A percentile compares a stretch with the other conserved stretches of the same genome.
Evolutionary conservation across 306 rosid genomes (phyloP).

Genomic region (Begonia masoniana): DNA sequence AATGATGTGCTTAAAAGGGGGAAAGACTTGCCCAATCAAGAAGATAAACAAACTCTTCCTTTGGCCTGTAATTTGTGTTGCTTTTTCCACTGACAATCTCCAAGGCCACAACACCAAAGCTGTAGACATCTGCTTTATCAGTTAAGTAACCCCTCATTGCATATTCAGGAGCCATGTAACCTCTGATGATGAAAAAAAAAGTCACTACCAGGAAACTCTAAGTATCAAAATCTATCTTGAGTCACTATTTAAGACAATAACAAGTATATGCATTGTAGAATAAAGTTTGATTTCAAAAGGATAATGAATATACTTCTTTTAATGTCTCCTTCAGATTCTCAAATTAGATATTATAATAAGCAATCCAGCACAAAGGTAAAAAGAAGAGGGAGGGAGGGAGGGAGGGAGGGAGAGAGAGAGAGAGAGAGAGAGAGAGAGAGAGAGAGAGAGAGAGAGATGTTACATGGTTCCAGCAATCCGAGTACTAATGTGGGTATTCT

Average conservation of each 20-base stretch:
- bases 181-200: constrained; percentile 21
- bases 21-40: constrained; percentile 58
- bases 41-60: constrained; percentile 79
- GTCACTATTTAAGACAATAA: too few species aligned
- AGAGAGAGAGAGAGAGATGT: constrained; percentile 11
- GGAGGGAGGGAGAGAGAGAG: constrained; percentile 1
- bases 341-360: neutral
- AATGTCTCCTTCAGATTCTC: neutral
- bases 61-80: constrained; percentile 65
- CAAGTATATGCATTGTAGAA: too few species aligned
- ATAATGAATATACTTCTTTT: neutral
- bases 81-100: constrained; percentile 83
- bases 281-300: neutral
- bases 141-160: constrained; percentile 89
- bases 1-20: neutral
- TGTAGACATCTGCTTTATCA: constrained; percentile 81
- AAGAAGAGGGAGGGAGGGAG: neutral
- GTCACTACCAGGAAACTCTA: neutral
- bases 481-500: constrained; percentile 75
- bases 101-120: constrained; percentile 64
- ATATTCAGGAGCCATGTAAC: constrained; percentile 96
- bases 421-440: neutral
- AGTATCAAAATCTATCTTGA: neutral
- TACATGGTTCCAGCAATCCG: constrained; percentile 81
- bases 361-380: neutral